Conservation (phyloP, 2,329 filamentous ascomycete genomes). For the Blastomyces parvus region DNA sequence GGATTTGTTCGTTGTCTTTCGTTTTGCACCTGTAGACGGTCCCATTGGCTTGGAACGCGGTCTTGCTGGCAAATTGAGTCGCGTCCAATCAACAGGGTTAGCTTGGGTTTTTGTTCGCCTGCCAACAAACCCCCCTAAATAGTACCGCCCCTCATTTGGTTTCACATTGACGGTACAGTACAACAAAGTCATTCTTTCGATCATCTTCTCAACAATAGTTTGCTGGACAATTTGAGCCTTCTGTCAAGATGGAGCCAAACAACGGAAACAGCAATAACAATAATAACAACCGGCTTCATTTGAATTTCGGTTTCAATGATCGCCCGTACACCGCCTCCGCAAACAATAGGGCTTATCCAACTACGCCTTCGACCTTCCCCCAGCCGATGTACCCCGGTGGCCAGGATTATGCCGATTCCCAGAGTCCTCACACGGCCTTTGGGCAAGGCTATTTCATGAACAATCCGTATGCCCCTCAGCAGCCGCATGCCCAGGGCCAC, state of each 20-base stretch:
- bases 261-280: conserved; percentile 53
- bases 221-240: conserved; percentile 38
- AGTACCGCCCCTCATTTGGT: conserved; percentile 2
- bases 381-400: conserved; percentile 67
- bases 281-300: conserved; percentile 43
- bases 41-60: background rate
- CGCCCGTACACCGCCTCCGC: conserved; percentile 54
- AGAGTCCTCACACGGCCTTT: conserved; percentile 30
- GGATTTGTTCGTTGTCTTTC: background rate
- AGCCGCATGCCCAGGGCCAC: conserved; percentile 18
- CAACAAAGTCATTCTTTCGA: conserved; percentile 10
- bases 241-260: conserved; percentile 44
- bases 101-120: background rate
- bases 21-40: background rate
- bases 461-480: conserved; percentile 43
- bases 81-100: background rate
- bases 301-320: conserved; percentile 48
- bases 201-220: conserved; percentile 8
- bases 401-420: conserved; percentile 51
- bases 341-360: conserved; percentile 64
- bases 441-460: conserved; percentile 53
- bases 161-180: background rate
- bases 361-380: conserved; percentile 91
- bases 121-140: conserved; percentile 1
- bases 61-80: background rate